These are phyloP conservation scores for Phyllosticta ampelicida DNA, from an alignment of 2,329 filamentous ascomycete genomes.

Conservation along the genomic window DNA sequence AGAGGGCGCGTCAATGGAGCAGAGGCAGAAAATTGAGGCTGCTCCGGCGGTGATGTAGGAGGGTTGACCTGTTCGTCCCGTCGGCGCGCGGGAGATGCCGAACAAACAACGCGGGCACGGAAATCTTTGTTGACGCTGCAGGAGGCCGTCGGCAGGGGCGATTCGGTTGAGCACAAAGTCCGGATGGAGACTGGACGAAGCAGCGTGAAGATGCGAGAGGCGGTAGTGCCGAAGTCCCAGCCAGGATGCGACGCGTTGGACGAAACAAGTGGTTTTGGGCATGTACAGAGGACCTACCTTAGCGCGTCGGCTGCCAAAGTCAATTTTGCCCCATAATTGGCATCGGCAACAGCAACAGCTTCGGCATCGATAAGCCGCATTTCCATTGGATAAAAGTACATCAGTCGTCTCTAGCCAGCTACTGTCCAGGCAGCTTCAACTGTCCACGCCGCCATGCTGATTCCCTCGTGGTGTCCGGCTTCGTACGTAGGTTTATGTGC, in stretches of 20 bases:
- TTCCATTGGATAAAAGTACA: too few species aligned
- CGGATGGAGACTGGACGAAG: not conserved
- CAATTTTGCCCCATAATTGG: not conserved
- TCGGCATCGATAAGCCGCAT: not conserved
- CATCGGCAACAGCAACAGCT: too few species aligned
- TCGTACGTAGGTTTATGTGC: not conserved
- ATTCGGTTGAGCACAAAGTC: not conserved
- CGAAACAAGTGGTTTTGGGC: not conserved
- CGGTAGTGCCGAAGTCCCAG: not conserved
- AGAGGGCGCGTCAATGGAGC: slow-evolving; percentile 3
- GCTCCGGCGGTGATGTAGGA: slow-evolving; percentile 5
- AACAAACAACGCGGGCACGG: slow-evolving; percentile 1
- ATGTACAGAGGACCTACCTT: not conserved
- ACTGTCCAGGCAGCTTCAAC: not conserved
- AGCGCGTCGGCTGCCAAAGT: not conserved
- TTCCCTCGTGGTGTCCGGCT: not conserved
- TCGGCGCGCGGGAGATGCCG: slow-evolving; percentile 6
- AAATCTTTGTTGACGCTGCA: not conserved
- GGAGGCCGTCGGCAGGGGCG: slow-evolving; percentile 1
- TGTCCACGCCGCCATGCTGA: too few species aligned
- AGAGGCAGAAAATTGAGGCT: slow-evolving; percentile 9
- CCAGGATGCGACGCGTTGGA: not conserved
- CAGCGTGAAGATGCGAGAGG: not conserved
- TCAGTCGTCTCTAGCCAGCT: too few species aligned
- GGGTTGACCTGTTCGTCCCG: not conserved